Percentiles rank a stretch among this genome's conserved stretches.
phyloP scores from a whole-genome alignment of 1,284 basidiomycete genomes.

The Agroathelia rolfsii region DNA sequence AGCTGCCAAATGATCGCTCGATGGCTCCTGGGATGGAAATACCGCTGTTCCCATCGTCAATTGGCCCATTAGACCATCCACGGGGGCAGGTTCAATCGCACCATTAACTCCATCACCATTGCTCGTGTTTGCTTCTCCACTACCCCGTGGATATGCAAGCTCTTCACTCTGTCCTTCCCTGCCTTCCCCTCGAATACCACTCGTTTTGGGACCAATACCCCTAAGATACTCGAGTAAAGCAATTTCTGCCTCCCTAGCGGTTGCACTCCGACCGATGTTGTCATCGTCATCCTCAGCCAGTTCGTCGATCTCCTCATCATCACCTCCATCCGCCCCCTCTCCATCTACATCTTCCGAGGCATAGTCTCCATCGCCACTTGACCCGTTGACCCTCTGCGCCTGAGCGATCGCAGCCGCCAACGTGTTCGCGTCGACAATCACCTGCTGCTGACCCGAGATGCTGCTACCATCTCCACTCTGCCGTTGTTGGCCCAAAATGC shows the following conservation, averaged over 20 bases:
- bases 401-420: constrained; percentile 67
- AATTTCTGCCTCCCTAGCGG: constrained; percentile 34
- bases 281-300: constrained; percentile 25
- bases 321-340: constrained; percentile 37
- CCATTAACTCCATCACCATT: no score
- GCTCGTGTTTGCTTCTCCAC: no score
- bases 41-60: no score
- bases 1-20: no score
- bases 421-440: constrained; percentile 63
- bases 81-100: no score
- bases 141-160: no score
- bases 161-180: constrained; percentile 9
- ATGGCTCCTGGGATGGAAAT: no score
- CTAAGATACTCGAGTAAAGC: no score
- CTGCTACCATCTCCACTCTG: constrained; percentile 22
- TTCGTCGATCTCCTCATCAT: constrained; percentile 32
- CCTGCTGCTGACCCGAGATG: constrained; percentile 53
- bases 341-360: constrained; percentile 14
- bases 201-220: constrained; percentile 45
- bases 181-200: constrained; percentile 39
- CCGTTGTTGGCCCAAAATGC: constrained; percentile 13
- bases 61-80: no score
- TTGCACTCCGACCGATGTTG: constrained; percentile 31
- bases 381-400: constrained; percentile 34
- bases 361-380: constrained; percentile 10